Base-by-base conservation (phyloP, 2,329 filamentous ascomycete genomes). In the Alternaria metachromatica region DNA sequence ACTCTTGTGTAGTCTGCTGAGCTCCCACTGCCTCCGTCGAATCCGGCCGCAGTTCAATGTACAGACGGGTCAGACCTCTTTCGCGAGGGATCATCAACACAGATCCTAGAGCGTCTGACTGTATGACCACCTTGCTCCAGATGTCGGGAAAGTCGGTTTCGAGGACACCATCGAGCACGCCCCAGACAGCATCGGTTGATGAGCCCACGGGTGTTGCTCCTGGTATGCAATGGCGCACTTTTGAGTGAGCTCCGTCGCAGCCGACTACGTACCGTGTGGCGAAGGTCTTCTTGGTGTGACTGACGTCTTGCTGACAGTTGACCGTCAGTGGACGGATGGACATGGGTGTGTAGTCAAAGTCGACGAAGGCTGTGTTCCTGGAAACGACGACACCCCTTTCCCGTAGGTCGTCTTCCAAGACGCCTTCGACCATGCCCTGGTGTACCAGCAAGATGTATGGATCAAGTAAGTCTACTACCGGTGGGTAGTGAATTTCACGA, bases 61-160 rank as follows among this genome's bases (percentile, higher is more conserved):
- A 87, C 4, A 87, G 83, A 49, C 90, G 86, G 0, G 90, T 92
- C 86, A 92, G 88, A 72, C 91, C 90, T 45, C 89, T 84, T 77
- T 93, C 90, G 43, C 90, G 87, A 5, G 91, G 91, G 57, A 92
- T 90, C 76, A 91, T 90, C n/a, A 93, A 83, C 49, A 92, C 88
- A 0, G 90, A 91, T 3, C 90, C 90, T 48, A 88, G 84, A 62
- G 87, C 84, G 64, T 92, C 87, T 3, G 88, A 90, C 67, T 90
- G 89, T 8, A 92, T 84, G 0, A 91, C 85, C 0, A 89, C 89
- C 80, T 92, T 92, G 76, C 88, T 90, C 89, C 90, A 92, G 53
- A 92, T 86, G 71, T 92, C 90, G 2, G 90, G 90, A 69, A 93
- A 92, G 74, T 92, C 85, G 8, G 90, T 92, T 46, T 90, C 87